Base-by-base conservation (phyloP, 805 yeast species). In the Ogataea neopini region DNA sequence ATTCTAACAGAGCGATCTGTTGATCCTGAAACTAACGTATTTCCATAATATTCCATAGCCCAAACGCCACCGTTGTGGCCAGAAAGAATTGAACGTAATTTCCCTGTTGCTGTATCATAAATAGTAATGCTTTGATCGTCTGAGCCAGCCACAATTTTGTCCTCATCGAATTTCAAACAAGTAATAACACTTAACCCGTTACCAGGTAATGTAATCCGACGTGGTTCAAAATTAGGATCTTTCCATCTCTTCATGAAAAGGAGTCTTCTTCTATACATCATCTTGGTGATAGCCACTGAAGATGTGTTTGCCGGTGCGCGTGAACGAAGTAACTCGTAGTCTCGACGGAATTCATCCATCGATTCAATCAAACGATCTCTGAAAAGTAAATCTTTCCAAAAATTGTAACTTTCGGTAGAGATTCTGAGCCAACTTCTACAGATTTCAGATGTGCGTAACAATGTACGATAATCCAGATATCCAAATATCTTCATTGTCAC, bases 21-120 rank as follows among this genome's bases (percentile, higher is more conserved):
- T 1, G 96, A 86, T 0, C 98, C 99, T 50, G 95, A 86, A 1
- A 92, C 96, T 38, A 94, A 73, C 7, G 90, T 88, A 58, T 84
- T 81, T 18, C 88, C 90, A 45, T 79, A 74, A 62, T 90, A 91
- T 67, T 92, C 89, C 63, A 94, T 75, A 1, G 99, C 98, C 99
- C 99, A 94, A 4, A 94, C 99, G 33, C 99, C 99, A 38, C 99
- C 99, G 45, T 86, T 96, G 62, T 94, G 99, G 6, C 97, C 97
- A 36, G 76, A 73, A 37, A 94, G 73, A 5, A 82, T 81, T 35
- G 77, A 72, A 7, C 83, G 59, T 43, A 84, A 72, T 35, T 71
- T 69, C 4, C 97, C 97, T 1, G 86, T 80, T 25, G 74, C 71
- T 0, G 97, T 82, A 54, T 85, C 84, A 66, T 88, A 89, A 7